These are phyloP conservation scores for Phytophthora cactorum DNA, from an alignment of 352 stramenopile species.

Conservation along the genomic window DNA sequence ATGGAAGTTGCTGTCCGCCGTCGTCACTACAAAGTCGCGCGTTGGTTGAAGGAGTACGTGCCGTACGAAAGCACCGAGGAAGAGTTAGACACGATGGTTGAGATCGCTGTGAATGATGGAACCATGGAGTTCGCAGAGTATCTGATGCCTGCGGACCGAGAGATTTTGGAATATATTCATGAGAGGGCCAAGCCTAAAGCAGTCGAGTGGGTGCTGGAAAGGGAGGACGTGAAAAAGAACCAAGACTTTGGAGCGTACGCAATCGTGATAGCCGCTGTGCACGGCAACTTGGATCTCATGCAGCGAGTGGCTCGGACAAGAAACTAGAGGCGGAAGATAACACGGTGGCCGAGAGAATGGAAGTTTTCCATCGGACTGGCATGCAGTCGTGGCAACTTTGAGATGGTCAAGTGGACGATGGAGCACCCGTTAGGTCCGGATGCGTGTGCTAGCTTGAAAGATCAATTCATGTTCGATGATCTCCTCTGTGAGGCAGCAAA, in stretches of 20 bases:
- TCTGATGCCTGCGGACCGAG: background rate
- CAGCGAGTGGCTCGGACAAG: background rate
- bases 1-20: background rate
- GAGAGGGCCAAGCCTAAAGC: background rate
- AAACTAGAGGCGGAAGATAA: background rate
- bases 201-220: slow-evolving; percentile 1
- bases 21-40: background rate
- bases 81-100: background rate
- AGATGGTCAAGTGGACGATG: slow-evolving; percentile 1
- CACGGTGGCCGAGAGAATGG: background rate
- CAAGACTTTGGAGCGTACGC: slow-evolving; percentile 1
- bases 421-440: background rate
- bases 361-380: background rate
- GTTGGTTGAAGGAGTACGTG: background rate
- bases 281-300: slow-evolving; percentile 1
- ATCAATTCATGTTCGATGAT: background rate
- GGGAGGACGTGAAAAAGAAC: background rate
- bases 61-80: background rate
- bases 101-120: slow-evolving; percentile 1
- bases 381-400: slow-evolving; percentile 1
- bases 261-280: background rate
- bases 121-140: slow-evolving; percentile 3
- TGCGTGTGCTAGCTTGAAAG: background rate
- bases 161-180: slow-evolving; percentile 1
- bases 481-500: background rate